Conservation (phyloP, 768 basidiomycete species). For the Cystobasidium onofrii region DNA sequence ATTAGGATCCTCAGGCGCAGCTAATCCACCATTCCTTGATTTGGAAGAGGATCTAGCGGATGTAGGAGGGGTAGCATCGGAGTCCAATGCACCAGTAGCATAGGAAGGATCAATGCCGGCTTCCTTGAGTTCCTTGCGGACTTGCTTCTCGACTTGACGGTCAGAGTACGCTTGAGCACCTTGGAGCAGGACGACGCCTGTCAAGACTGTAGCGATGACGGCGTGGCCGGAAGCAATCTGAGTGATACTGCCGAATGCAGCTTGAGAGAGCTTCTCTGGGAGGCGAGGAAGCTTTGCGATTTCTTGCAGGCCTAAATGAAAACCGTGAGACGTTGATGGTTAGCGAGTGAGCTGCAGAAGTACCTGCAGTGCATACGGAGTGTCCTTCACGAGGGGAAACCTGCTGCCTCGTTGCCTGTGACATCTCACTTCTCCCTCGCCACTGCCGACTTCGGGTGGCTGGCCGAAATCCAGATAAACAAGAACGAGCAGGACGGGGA, state of each 20-base stretch:
- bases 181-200: slow-evolving; percentile 21
- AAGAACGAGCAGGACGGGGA: not conserved
- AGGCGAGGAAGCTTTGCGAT: slow-evolving; percentile 1
- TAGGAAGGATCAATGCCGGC: not conserved
- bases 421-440: not conserved
- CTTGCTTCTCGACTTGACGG: slow-evolving; percentile 13
- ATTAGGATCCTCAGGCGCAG: not conserved
- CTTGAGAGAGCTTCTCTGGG: not conserved
- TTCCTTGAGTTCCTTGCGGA: slow-evolving; percentile 19
- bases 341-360: not conserved
- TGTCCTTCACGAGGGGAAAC: too few species aligned
- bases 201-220: slow-evolving; percentile 24
- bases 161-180: slow-evolving; percentile 30
- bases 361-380: too few species aligned
- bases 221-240: slow-evolving; percentile 28
- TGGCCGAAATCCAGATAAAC: not conserved
- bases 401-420: not conserved
- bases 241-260: slow-evolving; percentile 16
- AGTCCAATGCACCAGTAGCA: not conserved
- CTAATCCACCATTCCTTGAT: not conserved
- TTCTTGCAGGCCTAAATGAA: slow-evolving; percentile 8
- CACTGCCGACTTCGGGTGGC: not conserved
- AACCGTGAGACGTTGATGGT: not conserved
- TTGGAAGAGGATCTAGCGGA: not conserved
- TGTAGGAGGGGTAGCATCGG: not conserved